Percentiles rank a stretch among this genome's conserved stretches.
These are phyloP conservation scores for Pueraria montana DNA, from an alignment of 306 rosid species.

Conservation along the genomic window DNA sequence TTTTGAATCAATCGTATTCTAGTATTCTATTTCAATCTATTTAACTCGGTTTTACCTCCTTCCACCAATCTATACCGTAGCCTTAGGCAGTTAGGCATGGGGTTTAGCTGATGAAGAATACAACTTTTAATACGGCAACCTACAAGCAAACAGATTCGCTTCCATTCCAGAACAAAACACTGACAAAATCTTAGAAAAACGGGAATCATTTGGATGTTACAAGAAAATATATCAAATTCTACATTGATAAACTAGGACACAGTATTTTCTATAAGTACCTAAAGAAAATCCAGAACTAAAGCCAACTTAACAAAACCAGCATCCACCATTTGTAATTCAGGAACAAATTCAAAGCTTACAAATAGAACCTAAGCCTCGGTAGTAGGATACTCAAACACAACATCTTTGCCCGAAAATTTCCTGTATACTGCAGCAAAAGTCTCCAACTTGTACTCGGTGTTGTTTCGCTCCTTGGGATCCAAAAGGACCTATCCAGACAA, in stretches of 20 bases:
- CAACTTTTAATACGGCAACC: not conserved
- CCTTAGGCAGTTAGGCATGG: not conserved
- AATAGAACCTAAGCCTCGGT: constrained; percentile 69
- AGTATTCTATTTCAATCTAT: not conserved
- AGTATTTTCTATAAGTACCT: not conserved
- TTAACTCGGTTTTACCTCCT: not conserved
- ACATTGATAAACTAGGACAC: constrained; percentile 2
- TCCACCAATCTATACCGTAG: too few relatives aligned
- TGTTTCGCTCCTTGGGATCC: constrained; percentile 90
- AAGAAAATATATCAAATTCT: constrained; percentile 35
- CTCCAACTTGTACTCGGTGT: constrained; percentile 87
- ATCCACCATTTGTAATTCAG: constrained; percentile 40
- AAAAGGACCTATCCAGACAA: constrained; percentile 65
- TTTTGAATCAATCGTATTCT: too few relatives aligned
- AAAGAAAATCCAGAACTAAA: constrained; percentile 37
- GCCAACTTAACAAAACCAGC: constrained; percentile 47
- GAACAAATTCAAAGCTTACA: constrained; percentile 29
- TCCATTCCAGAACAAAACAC: not conserved
- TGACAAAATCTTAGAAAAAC: not conserved
- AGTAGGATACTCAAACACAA: constrained; percentile 81
- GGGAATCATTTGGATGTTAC: not conserved
- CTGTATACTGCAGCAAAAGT: constrained; percentile 84
- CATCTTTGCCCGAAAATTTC: constrained; percentile 91
- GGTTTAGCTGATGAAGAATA: not conserved
- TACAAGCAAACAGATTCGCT: not conserved